Percentiles rank a stretch among this genome's conserved stretches.
phyloP scores from a whole-genome alignment of 1,139 yeast species.

The Debaryomyces sp. region DNA sequence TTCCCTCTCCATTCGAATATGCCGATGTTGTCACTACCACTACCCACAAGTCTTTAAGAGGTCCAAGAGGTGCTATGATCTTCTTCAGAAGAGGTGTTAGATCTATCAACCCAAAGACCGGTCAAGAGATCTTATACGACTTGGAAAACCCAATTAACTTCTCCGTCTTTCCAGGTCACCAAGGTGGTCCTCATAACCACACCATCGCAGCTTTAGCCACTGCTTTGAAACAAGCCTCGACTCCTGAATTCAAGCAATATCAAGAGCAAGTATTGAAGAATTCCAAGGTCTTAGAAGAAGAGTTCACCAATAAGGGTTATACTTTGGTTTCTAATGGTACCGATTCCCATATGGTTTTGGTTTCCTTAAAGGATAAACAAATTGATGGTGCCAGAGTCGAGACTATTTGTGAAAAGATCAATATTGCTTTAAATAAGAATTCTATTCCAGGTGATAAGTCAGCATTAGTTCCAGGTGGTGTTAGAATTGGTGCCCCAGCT shows the following conservation, averaged over 20 bases:
- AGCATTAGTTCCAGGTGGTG: conserved; percentile 97
- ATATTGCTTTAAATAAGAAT: conserved; percentile 96
- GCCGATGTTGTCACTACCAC: conserved; percentile 98
- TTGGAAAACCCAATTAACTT: conserved; percentile 95
- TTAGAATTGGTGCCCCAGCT: conserved; percentile 98
- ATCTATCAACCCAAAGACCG: conserved; percentile 86
- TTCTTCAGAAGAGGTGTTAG: conserved; percentile 97
- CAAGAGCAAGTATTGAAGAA: conserved; percentile 87
- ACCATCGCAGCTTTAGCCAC: conserved; percentile 97
- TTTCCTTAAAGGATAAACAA: conserved; percentile 84
- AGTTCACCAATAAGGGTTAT: conserved; percentile 72
- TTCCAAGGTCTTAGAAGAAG: conserved; percentile 81
- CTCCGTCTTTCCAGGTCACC: conserved; percentile 99
- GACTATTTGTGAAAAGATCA: conserved; percentile 89
- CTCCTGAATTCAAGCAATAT: conserved; percentile 90
- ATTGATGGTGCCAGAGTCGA: conserved; percentile 98
- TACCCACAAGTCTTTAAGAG: conserved; percentile 96
- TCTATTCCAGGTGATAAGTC: conserved; percentile 98
- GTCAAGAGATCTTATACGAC: conserved; percentile 85
- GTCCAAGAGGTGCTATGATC: conserved; percentile 99
- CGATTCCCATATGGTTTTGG: conserved; percentile 94
- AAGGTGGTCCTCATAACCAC: conserved; percentile 99
- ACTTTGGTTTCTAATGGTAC: conserved; percentile 91
- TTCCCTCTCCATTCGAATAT: conserved; percentile 93
- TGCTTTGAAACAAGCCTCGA: conserved; percentile 91